Percentiles rank a stretch among this genome's conserved stretches.
Conservation (phyloP, 2,329 filamentous ascomycete genomes). For the Anisogramma anomala region DNA sequence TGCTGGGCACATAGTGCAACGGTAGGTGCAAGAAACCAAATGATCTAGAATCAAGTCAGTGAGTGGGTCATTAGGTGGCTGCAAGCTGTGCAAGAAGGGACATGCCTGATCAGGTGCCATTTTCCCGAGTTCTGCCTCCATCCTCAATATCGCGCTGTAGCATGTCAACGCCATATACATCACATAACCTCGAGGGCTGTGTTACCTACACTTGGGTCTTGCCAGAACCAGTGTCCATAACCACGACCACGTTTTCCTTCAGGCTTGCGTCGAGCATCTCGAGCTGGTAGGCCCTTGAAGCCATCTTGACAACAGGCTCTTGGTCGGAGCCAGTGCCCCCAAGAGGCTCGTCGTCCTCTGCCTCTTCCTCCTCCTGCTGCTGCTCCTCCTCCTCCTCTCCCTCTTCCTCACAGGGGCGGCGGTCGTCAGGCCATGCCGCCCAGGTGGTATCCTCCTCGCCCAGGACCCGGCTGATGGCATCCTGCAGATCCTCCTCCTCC, state of each 20-base stretch:
- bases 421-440: constrained; percentile 4
- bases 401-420: background rate
- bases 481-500: constrained; percentile 26
- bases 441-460: constrained; percentile 42
- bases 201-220: constrained; percentile 61
- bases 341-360: background rate
- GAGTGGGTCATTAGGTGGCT: no score
- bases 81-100: background rate
- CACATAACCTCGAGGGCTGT: background rate
- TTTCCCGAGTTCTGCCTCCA: constrained; percentile 50
- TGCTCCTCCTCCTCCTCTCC: background rate
- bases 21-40: constrained; percentile 68
- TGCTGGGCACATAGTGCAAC: constrained; percentile 59
- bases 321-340: background rate
- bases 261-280: constrained; percentile 67
- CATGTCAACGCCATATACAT: background rate
- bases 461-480: constrained; percentile 71
- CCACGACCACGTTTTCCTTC: constrained; percentile 58
- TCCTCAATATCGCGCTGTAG: constrained; percentile 53
- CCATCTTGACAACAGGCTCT: constrained; percentile 21
- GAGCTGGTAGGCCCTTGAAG: constrained; percentile 53
- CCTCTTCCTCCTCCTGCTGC: background rate
- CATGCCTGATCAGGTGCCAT: constrained; percentile 42
- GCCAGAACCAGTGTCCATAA: constrained; percentile 70
- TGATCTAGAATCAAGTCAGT: no score